phyloP scores from a whole-genome alignment of 306 rosid species.

The Prunus armeniaca region DNA sequence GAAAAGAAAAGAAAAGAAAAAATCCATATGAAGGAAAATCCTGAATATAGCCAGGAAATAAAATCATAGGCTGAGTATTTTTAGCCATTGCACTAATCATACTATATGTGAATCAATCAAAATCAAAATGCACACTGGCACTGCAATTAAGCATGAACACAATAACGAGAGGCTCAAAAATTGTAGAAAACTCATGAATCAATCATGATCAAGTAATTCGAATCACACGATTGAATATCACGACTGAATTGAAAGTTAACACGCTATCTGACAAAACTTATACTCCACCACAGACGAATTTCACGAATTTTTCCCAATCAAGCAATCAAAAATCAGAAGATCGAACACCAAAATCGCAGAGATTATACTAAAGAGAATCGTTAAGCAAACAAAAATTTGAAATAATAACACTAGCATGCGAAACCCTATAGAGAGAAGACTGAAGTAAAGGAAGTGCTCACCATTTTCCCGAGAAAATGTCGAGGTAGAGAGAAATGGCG shows the following conservation, averaged over 20 bases:
- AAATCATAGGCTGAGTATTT: not conserved
- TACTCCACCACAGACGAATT: not conserved
- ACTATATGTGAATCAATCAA: no score
- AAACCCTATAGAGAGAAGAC: not conserved
- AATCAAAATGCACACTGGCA: not conserved
- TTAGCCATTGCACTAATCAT: not conserved
- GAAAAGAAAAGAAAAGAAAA: not conserved
- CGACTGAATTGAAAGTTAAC: not conserved
- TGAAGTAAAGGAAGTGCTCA: conserved; percentile 18
- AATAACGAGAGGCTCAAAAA: not conserved
- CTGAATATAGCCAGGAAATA: not conserved
- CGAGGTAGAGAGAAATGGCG: conserved; percentile 12
- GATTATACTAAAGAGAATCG: not conserved
- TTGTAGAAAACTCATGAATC: not conserved
- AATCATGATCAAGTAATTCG: not conserved
- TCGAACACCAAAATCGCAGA: not conserved
- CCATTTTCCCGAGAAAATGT: conserved; percentile 38
- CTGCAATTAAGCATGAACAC: not conserved
- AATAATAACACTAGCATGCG: not conserved
- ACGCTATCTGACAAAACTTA: no score
- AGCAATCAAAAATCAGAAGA: not conserved
- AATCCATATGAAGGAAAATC: not conserved
- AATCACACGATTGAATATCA: no score
- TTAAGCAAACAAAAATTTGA: no score
- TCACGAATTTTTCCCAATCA: not conserved